Conservation (phyloP, 2,329 filamentous ascomycete genomes). For the Trichophaea hybrida region DNA sequence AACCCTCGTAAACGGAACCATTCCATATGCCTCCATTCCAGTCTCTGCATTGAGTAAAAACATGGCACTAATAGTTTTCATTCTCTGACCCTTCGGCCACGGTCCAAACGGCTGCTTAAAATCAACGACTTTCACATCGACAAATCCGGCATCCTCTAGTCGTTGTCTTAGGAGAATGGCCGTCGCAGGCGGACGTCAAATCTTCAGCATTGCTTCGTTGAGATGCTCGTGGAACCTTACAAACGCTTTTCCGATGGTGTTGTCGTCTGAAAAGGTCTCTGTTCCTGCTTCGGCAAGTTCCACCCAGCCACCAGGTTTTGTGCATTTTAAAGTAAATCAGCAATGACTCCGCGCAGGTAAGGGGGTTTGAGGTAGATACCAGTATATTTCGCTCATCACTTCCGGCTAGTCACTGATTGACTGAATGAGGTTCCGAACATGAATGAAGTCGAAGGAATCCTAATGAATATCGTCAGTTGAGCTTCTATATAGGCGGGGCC, state of each 20-base stretch:
- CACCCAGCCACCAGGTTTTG: background rate
- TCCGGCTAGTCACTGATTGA: background rate
- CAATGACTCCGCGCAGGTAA: background rate
- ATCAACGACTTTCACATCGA: background rate
- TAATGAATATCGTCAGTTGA: background rate
- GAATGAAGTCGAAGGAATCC: slow-evolving; percentile 15
- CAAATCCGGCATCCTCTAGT: slow-evolving; percentile 6
- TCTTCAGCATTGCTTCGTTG: background rate
- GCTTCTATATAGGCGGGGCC: background rate
- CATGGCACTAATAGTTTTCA: slow-evolving; percentile 2
- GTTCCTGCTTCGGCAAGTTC: background rate
- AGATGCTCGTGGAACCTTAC: background rate
- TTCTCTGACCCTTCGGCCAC: slow-evolving; percentile 3
- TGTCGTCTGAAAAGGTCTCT: background rate
- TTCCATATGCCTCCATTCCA: background rate
- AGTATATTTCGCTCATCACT: slow-evolving; percentile 11
- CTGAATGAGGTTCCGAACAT: slow-evolving; percentile 12
- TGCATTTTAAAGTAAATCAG: slow-evolving; percentile 9
- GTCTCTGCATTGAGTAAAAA: background rate
- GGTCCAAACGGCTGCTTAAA: slow-evolving; percentile 4
- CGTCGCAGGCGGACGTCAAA: background rate
- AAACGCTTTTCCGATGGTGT: background rate
- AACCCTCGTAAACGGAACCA: background rate
- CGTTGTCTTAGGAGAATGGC: slow-evolving; percentile 19
- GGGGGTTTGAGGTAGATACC: background rate